These are phyloP conservation scores for Ceratocystis papillata DNA, from an alignment of 2,329 filamentous ascomycete species.

Conservation along the genomic window DNA sequence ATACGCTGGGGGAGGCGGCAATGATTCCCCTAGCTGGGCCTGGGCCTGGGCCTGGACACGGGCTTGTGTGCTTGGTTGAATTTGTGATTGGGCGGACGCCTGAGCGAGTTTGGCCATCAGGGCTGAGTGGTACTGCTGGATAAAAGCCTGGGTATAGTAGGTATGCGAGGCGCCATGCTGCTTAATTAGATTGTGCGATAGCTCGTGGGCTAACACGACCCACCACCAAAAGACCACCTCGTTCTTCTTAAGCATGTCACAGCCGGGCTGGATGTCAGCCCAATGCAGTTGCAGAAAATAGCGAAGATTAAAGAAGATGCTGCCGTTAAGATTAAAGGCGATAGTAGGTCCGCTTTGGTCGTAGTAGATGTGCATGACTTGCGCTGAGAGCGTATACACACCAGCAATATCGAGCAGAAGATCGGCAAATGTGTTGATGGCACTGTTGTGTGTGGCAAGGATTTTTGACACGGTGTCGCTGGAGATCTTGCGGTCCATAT, in stretches of 20 bases:
- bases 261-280: conserved; percentile 32
- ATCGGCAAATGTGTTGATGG: conserved; percentile 58
- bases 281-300: conserved; percentile 76
- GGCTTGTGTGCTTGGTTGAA: not conserved
- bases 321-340: conserved; percentile 80
- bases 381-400: conserved; percentile 60
- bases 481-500: conserved; percentile 48
- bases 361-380: conserved; percentile 75
- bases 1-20: conserved; percentile 15
- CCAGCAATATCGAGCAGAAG: conserved; percentile 58
- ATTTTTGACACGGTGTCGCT: conserved; percentile 38
- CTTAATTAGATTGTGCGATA: conserved; percentile 82
- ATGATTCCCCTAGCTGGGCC: not conserved
- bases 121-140: conserved; percentile 63
- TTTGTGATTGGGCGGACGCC: not conserved
- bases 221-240: conserved; percentile 83
- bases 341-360: conserved; percentile 71
- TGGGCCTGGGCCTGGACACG: not conserved
- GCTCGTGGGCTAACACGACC: conserved; percentile 88
- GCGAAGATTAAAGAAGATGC: conserved; percentile 85
- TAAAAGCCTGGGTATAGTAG: conserved; percentile 75
- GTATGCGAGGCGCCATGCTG: conserved; percentile 70
- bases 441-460: conserved; percentile 46
- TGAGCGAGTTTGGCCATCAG: conserved; percentile 48
- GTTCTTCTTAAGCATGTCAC: conserved; percentile 29